Evolutionary conservation across 192 early-diverging fungal species (phyloP).

Genomic region (Rhizoclosmatium globosum): DNA sequence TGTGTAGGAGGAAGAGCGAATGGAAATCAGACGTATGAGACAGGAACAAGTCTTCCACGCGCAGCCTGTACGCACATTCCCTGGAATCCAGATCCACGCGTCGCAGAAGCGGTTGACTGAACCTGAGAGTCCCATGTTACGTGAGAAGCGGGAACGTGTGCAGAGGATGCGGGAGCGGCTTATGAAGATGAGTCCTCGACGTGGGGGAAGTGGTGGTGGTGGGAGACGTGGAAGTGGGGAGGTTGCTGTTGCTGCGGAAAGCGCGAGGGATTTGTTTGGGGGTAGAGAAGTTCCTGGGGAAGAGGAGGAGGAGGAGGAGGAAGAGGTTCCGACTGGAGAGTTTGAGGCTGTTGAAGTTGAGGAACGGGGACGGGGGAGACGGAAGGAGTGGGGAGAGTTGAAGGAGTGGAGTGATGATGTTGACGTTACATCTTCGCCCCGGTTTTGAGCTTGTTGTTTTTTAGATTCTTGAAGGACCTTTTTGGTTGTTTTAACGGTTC

Average conservation of each 20-base stretch:
- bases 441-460: slow-evolving; percentile 23
- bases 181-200: neutral
- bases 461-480: neutral
- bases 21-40: slow-evolving; percentile 64
- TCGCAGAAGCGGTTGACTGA: slow-evolving; percentile 64
- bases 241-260: slow-evolving; percentile 6
- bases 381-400: slow-evolving; percentile 6
- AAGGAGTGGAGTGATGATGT: slow-evolving; percentile 25
- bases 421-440: neutral
- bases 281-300: neutral
- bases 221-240: neutral
- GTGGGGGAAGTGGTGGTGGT: neutral
- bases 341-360: slow-evolving; percentile 2
- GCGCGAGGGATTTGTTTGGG: neutral
- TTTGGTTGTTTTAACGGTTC: slow-evolving; percentile 3
- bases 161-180: neutral
- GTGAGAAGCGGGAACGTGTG: slow-evolving; percentile 42
- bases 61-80: slow-evolving; percentile 65
- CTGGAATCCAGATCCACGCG: slow-evolving; percentile 59
- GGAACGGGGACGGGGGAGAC: neutral
- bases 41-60: slow-evolving; percentile 65
- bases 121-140: slow-evolving; percentile 51
- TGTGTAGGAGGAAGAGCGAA: slow-evolving; percentile 55
- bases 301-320: slow-evolving; percentile 9
- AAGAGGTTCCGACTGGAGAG: slow-evolving; percentile 9